Percentiles rank a stretch among this genome's conserved stretches.
Conservation (phyloP, 2,329 filamentous ascomycete species). For the Arachnopeziza araneosa region DNA sequence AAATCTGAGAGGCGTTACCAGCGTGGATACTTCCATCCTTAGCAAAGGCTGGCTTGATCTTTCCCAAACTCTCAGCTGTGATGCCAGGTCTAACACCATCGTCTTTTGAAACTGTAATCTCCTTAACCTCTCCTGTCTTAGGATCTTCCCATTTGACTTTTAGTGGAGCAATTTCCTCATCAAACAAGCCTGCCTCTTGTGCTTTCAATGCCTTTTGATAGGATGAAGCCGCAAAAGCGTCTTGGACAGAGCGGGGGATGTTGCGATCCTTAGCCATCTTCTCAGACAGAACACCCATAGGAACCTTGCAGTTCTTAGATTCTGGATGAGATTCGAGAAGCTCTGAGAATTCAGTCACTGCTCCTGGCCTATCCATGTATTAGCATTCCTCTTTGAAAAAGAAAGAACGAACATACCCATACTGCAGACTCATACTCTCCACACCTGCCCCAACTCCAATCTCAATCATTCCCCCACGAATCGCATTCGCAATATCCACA, state of each 20-base stretch:
- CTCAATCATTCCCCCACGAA: slow-evolving; percentile 89
- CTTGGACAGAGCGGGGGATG: slow-evolving; percentile 68
- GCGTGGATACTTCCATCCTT: slow-evolving; percentile 93
- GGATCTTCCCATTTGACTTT: slow-evolving; percentile 85
- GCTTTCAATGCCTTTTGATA: slow-evolving; percentile 87
- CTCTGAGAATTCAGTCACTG: slow-evolving; percentile 90
- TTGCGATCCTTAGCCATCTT: slow-evolving; percentile 85
- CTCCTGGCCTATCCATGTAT: slow-evolving; percentile 53
- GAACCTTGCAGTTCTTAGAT: slow-evolving; percentile 92
- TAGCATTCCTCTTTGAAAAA: background rate
- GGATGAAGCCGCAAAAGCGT: slow-evolving; percentile 87
- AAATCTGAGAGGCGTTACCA: slow-evolving; percentile 93
- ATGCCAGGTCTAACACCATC: slow-evolving; percentile 84
- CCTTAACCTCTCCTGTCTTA: slow-evolving; percentile 80
- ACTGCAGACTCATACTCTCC: slow-evolving; percentile 92
- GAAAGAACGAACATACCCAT: slow-evolving; percentile 56
- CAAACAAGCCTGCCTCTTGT: slow-evolving; percentile 83
- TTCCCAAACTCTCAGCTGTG: slow-evolving; percentile 80
- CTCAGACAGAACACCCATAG: slow-evolving; percentile 92
- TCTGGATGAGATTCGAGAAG: slow-evolving; percentile 75
- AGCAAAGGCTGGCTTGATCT: slow-evolving; percentile 86
- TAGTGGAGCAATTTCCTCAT: slow-evolving; percentile 84
- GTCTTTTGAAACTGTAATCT: slow-evolving; percentile 76
- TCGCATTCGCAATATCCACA: slow-evolving; percentile 90
- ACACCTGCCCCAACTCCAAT: slow-evolving; percentile 90